Percentiles rank a stretch among this genome's conserved stretches.
Conservation (phyloP, 441 rosid genomes). For the Corymbia citriodora region DNA sequence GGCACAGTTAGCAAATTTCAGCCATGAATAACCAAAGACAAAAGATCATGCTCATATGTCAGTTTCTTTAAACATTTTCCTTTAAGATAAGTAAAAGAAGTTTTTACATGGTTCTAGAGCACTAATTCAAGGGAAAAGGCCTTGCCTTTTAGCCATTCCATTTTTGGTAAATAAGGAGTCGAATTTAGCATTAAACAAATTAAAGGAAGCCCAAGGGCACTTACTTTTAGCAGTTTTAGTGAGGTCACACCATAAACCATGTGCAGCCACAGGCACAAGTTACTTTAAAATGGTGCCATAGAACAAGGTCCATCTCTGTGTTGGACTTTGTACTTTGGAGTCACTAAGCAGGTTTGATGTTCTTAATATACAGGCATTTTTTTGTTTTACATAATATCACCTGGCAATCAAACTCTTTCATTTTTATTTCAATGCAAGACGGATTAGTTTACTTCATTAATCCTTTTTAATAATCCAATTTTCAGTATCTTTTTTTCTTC, state of each 20-base stretch:
- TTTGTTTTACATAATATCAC: background rate
- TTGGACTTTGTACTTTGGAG: background rate
- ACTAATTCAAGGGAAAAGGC: background rate
- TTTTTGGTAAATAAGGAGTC: background rate
- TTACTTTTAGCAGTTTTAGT: background rate
- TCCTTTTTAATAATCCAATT: constrained; percentile 3
- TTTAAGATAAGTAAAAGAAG: background rate
- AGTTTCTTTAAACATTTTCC: background rate
- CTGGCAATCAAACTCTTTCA: background rate
- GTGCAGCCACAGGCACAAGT: background rate
- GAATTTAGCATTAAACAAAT: background rate
- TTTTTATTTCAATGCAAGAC: background rate
- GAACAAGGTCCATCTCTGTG: background rate
- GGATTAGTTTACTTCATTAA: background rate
- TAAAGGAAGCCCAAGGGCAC: background rate
- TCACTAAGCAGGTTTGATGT: background rate
- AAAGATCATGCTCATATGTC: background rate
- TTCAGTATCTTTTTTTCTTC: background rate
- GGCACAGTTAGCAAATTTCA: background rate
- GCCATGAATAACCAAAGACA: background rate
- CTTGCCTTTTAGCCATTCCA: background rate
- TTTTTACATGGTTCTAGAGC: background rate
- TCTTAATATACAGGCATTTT: background rate
- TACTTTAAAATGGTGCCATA: background rate
- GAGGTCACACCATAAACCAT: background rate